phyloP scores from a whole-genome alignment of 2,329 filamentous ascomycete species.

The Coniochaeta sp. region DNA sequence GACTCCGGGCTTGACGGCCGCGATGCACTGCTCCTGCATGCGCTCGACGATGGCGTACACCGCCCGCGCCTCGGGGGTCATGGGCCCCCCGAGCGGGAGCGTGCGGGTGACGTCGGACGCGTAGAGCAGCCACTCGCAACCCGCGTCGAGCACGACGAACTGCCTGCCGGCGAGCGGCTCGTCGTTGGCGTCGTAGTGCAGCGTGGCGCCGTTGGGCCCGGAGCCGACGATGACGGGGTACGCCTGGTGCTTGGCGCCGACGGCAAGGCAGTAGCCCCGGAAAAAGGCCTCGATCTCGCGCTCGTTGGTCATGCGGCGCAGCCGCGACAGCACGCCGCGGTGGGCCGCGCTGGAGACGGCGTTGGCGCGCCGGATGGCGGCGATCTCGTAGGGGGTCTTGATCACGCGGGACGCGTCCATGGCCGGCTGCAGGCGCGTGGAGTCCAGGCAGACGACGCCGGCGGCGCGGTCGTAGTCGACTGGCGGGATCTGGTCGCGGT shows the following conservation, averaged over 20 bases:
- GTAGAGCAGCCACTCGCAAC: slow-evolving; percentile 78
- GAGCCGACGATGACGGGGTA: slow-evolving; percentile 87
- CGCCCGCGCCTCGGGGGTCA: slow-evolving; percentile 58
- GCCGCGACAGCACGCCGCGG: slow-evolving; percentile 57
- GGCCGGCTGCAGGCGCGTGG: slow-evolving; percentile 51
- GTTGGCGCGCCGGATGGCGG: slow-evolving; percentile 74
- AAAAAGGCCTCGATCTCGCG: slow-evolving; percentile 78
- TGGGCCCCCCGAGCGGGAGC: slow-evolving; percentile 66
- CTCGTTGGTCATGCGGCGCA: slow-evolving; percentile 64
- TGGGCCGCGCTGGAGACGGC: slow-evolving; percentile 74
- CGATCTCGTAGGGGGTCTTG: slow-evolving; percentile 82
- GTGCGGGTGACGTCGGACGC: slow-evolving; percentile 87
- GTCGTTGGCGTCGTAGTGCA: slow-evolving; percentile 84
- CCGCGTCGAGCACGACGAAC: slow-evolving; percentile 79
- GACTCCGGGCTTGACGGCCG: slow-evolving; percentile 59
- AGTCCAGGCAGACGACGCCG: slow-evolving; percentile 32
- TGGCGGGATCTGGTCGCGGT: slow-evolving; percentile 15
- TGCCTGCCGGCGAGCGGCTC: slow-evolving; percentile 61
- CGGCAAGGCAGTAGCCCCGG: slow-evolving; percentile 60
- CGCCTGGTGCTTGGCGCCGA: slow-evolving; percentile 67
- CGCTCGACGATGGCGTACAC: slow-evolving; percentile 72
- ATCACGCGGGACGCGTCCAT: slow-evolving; percentile 76
- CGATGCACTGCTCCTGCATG: slow-evolving; percentile 75
- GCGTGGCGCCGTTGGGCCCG: slow-evolving; percentile 71
- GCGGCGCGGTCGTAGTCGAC: slow-evolving; percentile 11